Percentiles rank a stretch among this genome's conserved stretches.
Conservation (phyloP, 2,329 filamentous ascomycete species). For the Ophiostoma montium region DNA sequence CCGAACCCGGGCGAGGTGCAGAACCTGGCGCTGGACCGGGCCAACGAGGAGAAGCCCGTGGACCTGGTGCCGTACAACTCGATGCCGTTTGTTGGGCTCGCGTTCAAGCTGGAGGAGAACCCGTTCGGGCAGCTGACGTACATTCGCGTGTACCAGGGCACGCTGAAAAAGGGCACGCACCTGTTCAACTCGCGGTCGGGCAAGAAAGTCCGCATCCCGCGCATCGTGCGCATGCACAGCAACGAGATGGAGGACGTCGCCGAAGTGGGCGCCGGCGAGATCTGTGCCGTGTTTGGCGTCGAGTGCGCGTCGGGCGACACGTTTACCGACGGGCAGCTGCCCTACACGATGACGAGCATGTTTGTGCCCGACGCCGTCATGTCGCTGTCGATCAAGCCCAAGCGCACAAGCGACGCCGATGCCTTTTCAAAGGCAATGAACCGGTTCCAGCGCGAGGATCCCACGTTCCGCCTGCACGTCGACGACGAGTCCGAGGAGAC, state of each 20-base stretch:
- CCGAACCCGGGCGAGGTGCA: slow-evolving; percentile 82
- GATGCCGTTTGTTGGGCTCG: slow-evolving; percentile 84
- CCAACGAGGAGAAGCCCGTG: slow-evolving; percentile 63
- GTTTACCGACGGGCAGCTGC: slow-evolving; percentile 85
- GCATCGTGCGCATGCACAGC: slow-evolving; percentile 98
- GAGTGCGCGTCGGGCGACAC: slow-evolving; percentile 97
- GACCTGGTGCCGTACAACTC: slow-evolving; percentile 88
- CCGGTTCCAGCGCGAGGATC: slow-evolving; percentile 95
- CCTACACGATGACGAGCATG: slow-evolving; percentile 97
- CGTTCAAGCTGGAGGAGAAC: slow-evolving; percentile 98
- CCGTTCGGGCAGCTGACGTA: slow-evolving; percentile 98
- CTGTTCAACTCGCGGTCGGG: slow-evolving; percentile 88
- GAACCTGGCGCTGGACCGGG: slow-evolving; percentile 77
- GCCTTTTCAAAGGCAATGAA: slow-evolving; percentile 99
- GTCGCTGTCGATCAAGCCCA: slow-evolving; percentile 92
- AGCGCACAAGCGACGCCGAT: slow-evolving; percentile 77
- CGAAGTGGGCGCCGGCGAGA: slow-evolving; percentile 90
- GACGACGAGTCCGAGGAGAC: slow-evolving; percentile 90
- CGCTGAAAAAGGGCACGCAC: slow-evolving; percentile 72
- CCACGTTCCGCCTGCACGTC: slow-evolving; percentile 89
- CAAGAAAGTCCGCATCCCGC: slow-evolving; percentile 92
- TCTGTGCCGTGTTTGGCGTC: slow-evolving; percentile 95
- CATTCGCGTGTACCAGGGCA: slow-evolving; percentile 94
- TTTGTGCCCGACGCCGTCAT: slow-evolving; percentile 96
- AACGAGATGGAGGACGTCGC: slow-evolving; percentile 97